These are phyloP conservation scores for Mycena albidolilacea DNA, from an alignment of 768 basidiomycete genomes.

Conservation along the genomic window DNA sequence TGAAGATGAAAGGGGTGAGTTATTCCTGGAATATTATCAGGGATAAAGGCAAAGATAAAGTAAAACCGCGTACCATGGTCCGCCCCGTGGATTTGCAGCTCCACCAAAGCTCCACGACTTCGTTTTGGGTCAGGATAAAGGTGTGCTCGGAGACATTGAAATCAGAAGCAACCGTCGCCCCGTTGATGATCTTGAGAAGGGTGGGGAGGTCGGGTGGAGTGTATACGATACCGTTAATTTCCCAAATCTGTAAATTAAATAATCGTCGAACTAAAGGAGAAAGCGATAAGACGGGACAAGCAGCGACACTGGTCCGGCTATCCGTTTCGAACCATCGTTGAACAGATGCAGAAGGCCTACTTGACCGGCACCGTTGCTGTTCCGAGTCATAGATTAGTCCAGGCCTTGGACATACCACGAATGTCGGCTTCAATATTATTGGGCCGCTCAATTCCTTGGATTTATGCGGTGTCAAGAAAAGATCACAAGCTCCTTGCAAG, in stretches of 20 bases:
- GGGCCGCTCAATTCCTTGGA: too few relatives aligned
- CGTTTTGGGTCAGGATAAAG: constrained; percentile 37
- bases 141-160: constrained; percentile 44
- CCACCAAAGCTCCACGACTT: constrained; percentile 45
- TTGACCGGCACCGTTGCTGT: too few relatives aligned
- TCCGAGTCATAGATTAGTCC: too few relatives aligned
- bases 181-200: constrained; percentile 43
- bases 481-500: too few relatives aligned
- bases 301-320: too few relatives aligned
- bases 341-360: too few relatives aligned
- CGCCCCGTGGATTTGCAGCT: constrained; percentile 45
- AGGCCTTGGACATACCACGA: too few relatives aligned
- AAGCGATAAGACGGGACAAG: too few relatives aligned
- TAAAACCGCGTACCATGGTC: constrained; percentile 37
- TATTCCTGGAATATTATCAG: constrained; percentile 11
- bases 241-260: constrained; percentile 18
- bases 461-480: not conserved
- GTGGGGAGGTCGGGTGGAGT: constrained; percentile 42
- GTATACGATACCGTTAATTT: constrained; percentile 43
- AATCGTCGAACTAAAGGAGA: not conserved
- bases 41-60: not conserved
- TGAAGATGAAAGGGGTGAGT: constrained; percentile 33
- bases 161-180: constrained; percentile 32
- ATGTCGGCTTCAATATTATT: too few relatives aligned
- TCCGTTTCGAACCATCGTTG: too few relatives aligned